Conservation (phyloP, 495 filamentous ascomycete genomes). For the Penicillium atrosanguineum region DNA sequence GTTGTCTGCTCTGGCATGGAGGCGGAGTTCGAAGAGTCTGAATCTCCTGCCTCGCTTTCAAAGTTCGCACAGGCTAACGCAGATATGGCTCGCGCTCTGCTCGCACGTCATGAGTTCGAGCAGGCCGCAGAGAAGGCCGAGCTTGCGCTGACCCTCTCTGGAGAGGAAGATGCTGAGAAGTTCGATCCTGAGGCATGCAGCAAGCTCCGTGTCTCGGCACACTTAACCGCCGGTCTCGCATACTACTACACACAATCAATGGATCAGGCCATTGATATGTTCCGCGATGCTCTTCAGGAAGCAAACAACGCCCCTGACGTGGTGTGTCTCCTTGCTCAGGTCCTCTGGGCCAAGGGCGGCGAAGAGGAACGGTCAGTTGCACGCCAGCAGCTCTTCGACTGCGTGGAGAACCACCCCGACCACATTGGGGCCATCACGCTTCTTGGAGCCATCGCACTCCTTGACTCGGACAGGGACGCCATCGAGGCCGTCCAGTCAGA, state of each 20-base stretch:
- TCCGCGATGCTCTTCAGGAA: conserved; percentile 78
- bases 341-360: conserved; percentile 87
- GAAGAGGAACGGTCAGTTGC: conserved; percentile 72
- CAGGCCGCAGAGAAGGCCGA: conserved; percentile 71
- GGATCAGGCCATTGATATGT: conserved; percentile 69
- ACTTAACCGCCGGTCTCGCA: conserved; percentile 81
- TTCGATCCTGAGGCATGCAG: conserved; percentile 56
- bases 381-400: conserved; percentile 73
- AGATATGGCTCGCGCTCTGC: conserved; percentile 75
- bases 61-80: conserved; percentile 81
- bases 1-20: conserved; percentile 67
- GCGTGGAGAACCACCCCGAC: conserved; percentile 65
- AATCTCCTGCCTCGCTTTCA: conserved; percentile 67
- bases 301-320: conserved; percentile 77
- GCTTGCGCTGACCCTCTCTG: conserved; percentile 67
- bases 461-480: conserved; percentile 75
- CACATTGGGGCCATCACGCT: conserved; percentile 77
- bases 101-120: conserved; percentile 62
- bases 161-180: conserved; percentile 50
- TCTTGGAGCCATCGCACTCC: conserved; percentile 74
- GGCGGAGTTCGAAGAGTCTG: conserved; percentile 76
- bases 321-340: conserved; percentile 81
- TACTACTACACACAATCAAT: conserved; percentile 65
- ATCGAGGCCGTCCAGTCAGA: conserved; percentile 79
- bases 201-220: conserved; percentile 75